These are phyloP conservation scores for Chaetomium sp. DNA, from an alignment of 2,329 filamentous ascomycete genomes.

Conservation along the genomic window DNA sequence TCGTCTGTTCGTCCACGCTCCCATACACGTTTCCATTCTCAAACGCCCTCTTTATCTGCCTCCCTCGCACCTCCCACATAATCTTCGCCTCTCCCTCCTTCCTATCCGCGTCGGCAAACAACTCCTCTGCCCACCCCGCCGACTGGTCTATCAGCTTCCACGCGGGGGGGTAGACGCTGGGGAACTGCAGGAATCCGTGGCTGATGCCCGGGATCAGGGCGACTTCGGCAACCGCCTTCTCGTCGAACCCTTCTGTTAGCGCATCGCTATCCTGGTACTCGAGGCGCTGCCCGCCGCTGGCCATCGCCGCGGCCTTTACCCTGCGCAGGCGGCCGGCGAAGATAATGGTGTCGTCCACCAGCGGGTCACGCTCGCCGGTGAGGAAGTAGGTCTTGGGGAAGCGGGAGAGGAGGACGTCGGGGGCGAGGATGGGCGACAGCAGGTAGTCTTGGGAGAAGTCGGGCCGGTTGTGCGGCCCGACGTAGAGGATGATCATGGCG, in stretches of 20 bases:
- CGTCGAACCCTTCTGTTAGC: constrained; percentile 61
- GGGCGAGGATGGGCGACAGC: constrained; percentile 85
- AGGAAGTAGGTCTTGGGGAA: constrained; percentile 95
- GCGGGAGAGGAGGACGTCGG: constrained; percentile 76
- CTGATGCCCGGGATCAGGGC: constrained; percentile 84
- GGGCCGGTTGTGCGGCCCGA: constrained; percentile 88
- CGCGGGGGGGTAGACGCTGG: constrained; percentile 81
- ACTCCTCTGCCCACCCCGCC: constrained; percentile 77
- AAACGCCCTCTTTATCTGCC: neutral
- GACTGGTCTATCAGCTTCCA: constrained; percentile 85
- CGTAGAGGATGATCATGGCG: constrained; percentile 97
- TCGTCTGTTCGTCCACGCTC: constrained; percentile 17
- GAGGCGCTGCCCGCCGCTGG: constrained; percentile 56
- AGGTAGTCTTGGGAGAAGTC: constrained; percentile 92
- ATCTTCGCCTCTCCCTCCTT: constrained; percentile 45
- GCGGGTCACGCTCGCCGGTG: constrained; percentile 90
- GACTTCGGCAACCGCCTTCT: constrained; percentile 78
- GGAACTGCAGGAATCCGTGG: constrained; percentile 94
- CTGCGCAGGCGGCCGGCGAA: constrained; percentile 87
- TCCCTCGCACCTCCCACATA: constrained; percentile 38
- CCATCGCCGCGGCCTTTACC: constrained; percentile 64
- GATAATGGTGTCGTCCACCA: constrained; percentile 96
- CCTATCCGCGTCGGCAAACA: constrained; percentile 62
- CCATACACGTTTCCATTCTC: constrained; percentile 21
- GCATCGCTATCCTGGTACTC: constrained; percentile 50